These are phyloP conservation scores for Excoecaria cochinchinensis DNA, from an alignment of 345 rosid genomes.

Conservation along the genomic window DNA sequence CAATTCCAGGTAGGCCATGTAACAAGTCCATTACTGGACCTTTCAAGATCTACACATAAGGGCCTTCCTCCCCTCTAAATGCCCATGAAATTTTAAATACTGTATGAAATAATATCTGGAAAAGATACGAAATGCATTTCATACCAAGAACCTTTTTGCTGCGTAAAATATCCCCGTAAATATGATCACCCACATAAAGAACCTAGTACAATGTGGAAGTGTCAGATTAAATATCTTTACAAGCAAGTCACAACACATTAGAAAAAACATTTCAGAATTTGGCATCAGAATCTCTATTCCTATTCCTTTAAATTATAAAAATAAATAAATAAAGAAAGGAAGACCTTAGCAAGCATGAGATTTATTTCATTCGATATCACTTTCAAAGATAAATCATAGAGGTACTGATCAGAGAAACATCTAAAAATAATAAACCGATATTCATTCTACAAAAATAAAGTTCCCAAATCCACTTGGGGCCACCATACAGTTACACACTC, in stretches of 20 bases:
- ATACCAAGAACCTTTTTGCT: slow-evolving; percentile 96
- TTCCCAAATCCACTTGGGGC: not conserved
- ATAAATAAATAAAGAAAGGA: too few relatives aligned
- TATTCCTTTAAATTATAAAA: not conserved
- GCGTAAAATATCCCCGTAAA: slow-evolving; percentile 94
- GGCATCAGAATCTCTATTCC: not conserved
- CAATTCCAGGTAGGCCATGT: not conserved
- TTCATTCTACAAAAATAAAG: not conserved
- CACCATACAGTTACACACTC: not conserved
- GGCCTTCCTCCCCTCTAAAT: not conserved
- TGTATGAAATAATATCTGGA: not conserved
- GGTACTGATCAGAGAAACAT: not conserved
- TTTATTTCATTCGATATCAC: not conserved
- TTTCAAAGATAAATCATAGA: not conserved
- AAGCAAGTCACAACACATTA: not conserved
- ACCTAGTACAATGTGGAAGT: slow-evolving; percentile 46
- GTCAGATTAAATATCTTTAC: slow-evolving; percentile 11
- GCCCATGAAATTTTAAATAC: not conserved
- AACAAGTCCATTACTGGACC: not conserved
- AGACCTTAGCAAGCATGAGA: not conserved
- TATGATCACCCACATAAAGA: slow-evolving; percentile 97
- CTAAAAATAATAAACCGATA: not conserved
- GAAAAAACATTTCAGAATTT: not conserved
- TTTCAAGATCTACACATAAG: not conserved
- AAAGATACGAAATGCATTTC: slow-evolving; percentile 7